Evolutionary conservation across 352 stramenopile genomes (phyloP).

Genomic region (Pythium oligandrum): DNA sequence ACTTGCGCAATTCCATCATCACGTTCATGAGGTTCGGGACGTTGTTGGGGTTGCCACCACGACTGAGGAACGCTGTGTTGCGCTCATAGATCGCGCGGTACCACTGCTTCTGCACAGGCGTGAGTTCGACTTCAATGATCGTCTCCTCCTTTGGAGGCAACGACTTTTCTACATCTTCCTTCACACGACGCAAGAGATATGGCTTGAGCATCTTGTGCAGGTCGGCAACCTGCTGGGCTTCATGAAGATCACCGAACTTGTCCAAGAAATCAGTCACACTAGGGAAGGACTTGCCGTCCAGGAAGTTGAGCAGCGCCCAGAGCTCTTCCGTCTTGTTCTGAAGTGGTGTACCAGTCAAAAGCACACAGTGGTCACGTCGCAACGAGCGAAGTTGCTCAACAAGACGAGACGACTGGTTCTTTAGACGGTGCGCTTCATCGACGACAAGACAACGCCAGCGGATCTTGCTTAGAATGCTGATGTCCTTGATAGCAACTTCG

Average conservation of each 20-base stretch:
- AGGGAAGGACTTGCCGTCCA: conserved; percentile 92
- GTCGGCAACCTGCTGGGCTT: conserved; percentile 85
- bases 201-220: conserved; percentile 89
- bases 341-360: conserved; percentile 83
- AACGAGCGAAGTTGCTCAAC: conserved; percentile 84
- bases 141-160: conserved; percentile 87
- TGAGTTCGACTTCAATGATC: conserved; percentile 90
- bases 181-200: conserved; percentile 85
- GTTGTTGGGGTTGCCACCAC: conserved; percentile 73
- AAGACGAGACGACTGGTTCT: conserved; percentile 82
- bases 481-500: conserved; percentile 89
- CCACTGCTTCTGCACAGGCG: conserved; percentile 88
- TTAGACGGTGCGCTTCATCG: conserved; percentile 87
- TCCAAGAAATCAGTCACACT: conserved; percentile 92
- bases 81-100: conserved; percentile 95
- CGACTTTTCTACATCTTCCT: conserved; percentile 89
- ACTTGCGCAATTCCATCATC: conserved; percentile 91
- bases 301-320: conserved; percentile 99
- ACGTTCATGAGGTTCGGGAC: conserved; percentile 90
- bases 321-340: conserved; percentile 99
- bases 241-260: conserved; percentile 86
- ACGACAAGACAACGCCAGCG: conserved; percentile 87
- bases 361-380: conserved; percentile 74
- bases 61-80: conserved; percentile 90
- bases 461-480: conserved; percentile 93